Evolutionary conservation across 2,329 filamentous ascomycete species (phyloP).

Genomic region (Beauveria scarabaeidicola): DNA sequence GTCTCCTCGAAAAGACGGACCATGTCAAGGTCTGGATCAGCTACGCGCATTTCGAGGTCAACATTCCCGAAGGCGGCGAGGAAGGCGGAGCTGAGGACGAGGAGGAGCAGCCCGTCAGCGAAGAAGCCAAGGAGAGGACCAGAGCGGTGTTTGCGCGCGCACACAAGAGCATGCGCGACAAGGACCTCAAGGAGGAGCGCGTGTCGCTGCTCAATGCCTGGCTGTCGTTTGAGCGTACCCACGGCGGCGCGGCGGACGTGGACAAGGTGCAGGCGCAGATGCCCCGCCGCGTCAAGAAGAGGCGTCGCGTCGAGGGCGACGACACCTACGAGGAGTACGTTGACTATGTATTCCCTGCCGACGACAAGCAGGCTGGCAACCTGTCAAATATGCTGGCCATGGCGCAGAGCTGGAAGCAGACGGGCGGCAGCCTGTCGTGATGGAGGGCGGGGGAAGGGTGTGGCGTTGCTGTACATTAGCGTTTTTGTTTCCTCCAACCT

Average conservation of each 20-base stretch:
- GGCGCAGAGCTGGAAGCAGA: constrained; percentile 82
- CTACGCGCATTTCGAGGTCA: constrained; percentile 97
- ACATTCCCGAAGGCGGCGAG: constrained; percentile 69
- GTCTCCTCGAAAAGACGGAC: constrained; percentile 86
- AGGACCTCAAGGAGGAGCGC: constrained; percentile 88
- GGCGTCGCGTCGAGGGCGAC: constrained; percentile 79
- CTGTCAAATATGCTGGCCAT: constrained; percentile 75
- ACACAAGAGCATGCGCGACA: constrained; percentile 78
- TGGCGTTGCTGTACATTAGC: background rate
- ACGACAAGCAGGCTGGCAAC: constrained; percentile 79
- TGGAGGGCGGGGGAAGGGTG: background rate
- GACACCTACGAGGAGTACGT: constrained; percentile 82
- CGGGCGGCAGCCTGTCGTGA: constrained; percentile 28
- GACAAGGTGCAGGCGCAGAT: constrained; percentile 85
- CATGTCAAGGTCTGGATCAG: constrained; percentile 99
- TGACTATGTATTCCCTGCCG: constrained; percentile 94
- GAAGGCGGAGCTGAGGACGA: constrained; percentile 46
- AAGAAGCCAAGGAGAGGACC: constrained; percentile 74
- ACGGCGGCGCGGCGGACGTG: constrained; percentile 67
- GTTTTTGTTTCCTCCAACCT: background rate
- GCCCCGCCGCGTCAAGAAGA: constrained; percentile 87
- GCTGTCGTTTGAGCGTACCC: constrained; percentile 82
- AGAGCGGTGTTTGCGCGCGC: constrained; percentile 79
- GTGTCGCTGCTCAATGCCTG: constrained; percentile 85
- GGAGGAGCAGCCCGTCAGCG: constrained; percentile 61